Base-by-base conservation (phyloP, 2,329 filamentous ascomycete species). In the Fusarium torreyae region DNA sequence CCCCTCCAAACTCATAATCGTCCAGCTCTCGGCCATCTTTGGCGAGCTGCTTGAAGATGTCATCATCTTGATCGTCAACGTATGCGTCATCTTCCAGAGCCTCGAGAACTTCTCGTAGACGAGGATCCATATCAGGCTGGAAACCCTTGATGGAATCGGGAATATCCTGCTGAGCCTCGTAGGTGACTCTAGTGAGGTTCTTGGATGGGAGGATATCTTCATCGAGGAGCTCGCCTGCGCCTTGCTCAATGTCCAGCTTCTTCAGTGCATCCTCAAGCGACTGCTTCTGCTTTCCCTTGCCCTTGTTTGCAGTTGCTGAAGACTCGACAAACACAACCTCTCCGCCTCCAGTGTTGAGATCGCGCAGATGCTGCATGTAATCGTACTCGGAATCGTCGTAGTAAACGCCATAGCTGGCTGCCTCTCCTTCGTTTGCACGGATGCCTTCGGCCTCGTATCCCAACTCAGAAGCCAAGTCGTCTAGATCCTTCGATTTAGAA, bases 301-400 rank as follows among this genome's bases (percentile, higher is more conserved):
- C 84, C 79, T 93, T 92, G 70, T 87, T 88, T 57, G 86, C 86
- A n/a, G 84, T 78, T 14, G 84, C 80, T 53, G 88, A 86, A n/a
- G 88, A 86, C 72, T 98, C 94, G 39, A 99, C 87, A 77, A 97
- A 98, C 48, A 94, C 90, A 31, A 91, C 89, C 57, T 94, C 91
- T 31, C 92, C 92, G 24, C 88, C 88, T 7, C 87, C 93, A 43
- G 84, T 80, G 59, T 91, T 91, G n/a, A 99, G 83, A 74, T 98
- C 96, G 57, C 94, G 92, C 86, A 99, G 84, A 81, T 99, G 96
- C 81, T 99, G 96, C 96, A 99, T 99, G 83, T 99, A 99, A 81
- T 99, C 96, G 81, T 99, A 99, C 76, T 93, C 88, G 69, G 93
- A 92, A 81, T 99, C 96, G 81, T 99, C 97, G 80, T 87, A 99